Percentiles rank a stretch among this genome's conserved stretches.
Evolutionary conservation across 1,284 basidiomycete species (phyloP).

Genomic region (Ceratobasidium sp.): DNA sequence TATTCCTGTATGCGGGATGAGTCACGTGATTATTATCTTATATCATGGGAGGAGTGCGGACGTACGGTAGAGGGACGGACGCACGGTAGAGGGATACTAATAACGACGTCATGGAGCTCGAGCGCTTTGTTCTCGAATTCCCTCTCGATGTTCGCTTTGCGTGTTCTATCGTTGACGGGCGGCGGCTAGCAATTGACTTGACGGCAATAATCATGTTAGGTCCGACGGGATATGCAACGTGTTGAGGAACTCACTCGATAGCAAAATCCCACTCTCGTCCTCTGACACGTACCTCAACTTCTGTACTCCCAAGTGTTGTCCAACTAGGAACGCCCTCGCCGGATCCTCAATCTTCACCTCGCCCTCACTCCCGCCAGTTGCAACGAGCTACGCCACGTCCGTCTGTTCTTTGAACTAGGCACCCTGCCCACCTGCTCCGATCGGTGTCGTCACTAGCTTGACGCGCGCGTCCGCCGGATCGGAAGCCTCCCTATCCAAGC

Average conservation of each 20-base stretch:
- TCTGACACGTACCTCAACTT: conserved; percentile 95
- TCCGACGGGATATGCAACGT: background rate
- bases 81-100: conserved; percentile 93
- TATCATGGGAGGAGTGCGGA: no score
- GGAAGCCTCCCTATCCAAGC: conserved; percentile 88
- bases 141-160: conserved; percentile 96
- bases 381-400: conserved; percentile 70
- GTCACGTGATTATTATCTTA: conserved; percentile 22
- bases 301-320: conserved; percentile 78
- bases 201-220: conserved; percentile 3
- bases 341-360: conserved; percentile 88
- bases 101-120: conserved; percentile 85
- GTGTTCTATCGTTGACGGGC: conserved; percentile 88
- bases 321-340: conserved; percentile 87
- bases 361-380: conserved; percentile 79
- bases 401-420: conserved; percentile 98
- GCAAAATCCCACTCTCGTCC: conserved; percentile 91
- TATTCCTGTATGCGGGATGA: conserved; percentile 62
- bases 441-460: conserved; percentile 74
- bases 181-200: conserved; percentile 97
- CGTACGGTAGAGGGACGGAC: conserved; percentile 55
- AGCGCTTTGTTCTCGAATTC: conserved; percentile 91
- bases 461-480: conserved; percentile 82
- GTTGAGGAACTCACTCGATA: conserved; percentile 78
- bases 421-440: conserved; percentile 69